Evolutionary conservation across 2,329 filamentous ascomycete genomes (phyloP).

Genomic region (Chrysoporthe austroafricana): DNA sequence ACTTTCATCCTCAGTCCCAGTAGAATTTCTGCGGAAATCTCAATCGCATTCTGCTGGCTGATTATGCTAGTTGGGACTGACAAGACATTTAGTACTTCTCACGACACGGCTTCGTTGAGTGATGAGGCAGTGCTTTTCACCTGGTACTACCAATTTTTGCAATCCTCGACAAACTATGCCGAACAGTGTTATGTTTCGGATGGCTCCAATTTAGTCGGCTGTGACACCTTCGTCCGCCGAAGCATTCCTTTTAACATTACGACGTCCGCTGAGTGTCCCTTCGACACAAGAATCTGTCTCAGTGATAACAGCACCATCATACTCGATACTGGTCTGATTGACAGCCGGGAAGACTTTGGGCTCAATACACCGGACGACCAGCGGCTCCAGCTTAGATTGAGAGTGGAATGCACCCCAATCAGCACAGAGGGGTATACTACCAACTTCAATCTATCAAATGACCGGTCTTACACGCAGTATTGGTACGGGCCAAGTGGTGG

Average conservation of each 20-base stretch:
- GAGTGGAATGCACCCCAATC: conserved; percentile 5
- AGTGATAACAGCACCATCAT: background rate
- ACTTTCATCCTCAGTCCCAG: background rate
- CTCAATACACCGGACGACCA: conserved; percentile 8
- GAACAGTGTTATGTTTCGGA: conserved; percentile 4
- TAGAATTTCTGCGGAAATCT: background rate
- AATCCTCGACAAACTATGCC: conserved; percentile 3
- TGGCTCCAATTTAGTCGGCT: background rate
- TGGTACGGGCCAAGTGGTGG: conserved; percentile 2
- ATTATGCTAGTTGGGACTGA: background rate
- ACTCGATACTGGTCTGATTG: conserved; percentile 2
- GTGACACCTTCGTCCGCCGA: background rate
- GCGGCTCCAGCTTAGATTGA: conserved; percentile 4
- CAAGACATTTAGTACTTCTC: background rate
- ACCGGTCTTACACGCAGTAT: conserved; percentile 2
- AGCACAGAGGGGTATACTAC: conserved; percentile 1
- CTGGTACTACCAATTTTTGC: background rate
- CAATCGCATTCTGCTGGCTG: background rate
- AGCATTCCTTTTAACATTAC: background rate
- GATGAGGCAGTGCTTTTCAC: background rate
- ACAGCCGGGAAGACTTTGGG: conserved; percentile 7
- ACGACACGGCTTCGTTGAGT: too few relatives aligned
- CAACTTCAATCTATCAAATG: background rate
- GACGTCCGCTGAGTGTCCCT: background rate
- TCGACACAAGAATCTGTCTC: conserved; percentile 1